Evolutionary conservation across 306 rosid genomes (phyloP), one percentile per base, ranked within the genome.

Genomic region (Rubus idaeus): DNA sequence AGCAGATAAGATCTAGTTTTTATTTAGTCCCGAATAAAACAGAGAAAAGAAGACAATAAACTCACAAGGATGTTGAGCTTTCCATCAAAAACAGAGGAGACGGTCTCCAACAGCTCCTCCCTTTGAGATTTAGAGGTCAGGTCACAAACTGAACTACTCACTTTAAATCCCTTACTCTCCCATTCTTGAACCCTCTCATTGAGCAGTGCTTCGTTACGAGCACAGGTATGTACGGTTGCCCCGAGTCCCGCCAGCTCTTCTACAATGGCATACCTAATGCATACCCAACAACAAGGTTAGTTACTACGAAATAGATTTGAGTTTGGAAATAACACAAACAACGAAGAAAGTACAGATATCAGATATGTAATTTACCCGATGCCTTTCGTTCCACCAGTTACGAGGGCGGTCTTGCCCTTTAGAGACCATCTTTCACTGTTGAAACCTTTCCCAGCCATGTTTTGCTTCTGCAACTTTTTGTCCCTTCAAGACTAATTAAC

Each of bases 301-400:
- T 17, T 63, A 14, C 21, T 0, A 5, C 44, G 26, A 6, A 35
- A 35, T 2, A 63, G 3, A 63, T 21, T 13, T 63, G 44, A 63
- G 5, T 4, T 6, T 9, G 44, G 44, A 30, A 62, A 30, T 21
- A 57, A 57, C 20, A 35, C 17, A 62, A 35, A 37, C 41, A 62
- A 45, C 4, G 5, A 2, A 6, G 69, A 68, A 23, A 9, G 1
- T 41, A 44, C 30, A 42, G 41, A 20, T 42, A 6, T 55, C 5
- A 17, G 45, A 16, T 1, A 23, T 12, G 18, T 21, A 18, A 47
- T 6, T 1, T 47, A 73, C 77, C 78, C 91, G 18, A 85, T 85
- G 75, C 89, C 91, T 56, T 73, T 80, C 26, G 84, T 83, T 60
- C 91, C 89, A 8, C 91, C 89, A 3, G 89, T 85, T 21, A 88